phyloP scores from a whole-genome alignment of 176 grass and related monocot genomes.

The Zea mays region Zm-B73-REFERENCE-NAM-5.0 NC_050098.1:179174501-179175000 shows the following conservation, averaged over 20 bases:
- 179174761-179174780: background rate
- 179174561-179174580: background rate
- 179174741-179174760: background rate
- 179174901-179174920: conserved; percentile 30
- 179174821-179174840: background rate
- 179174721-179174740: conserved; percentile 23
- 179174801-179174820: background rate
- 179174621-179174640: conserved; percentile 5
- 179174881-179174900: background rate
- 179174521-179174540: conserved; percentile 4
- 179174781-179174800: background rate
- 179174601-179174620: background rate
- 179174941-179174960: conserved; percentile 23
- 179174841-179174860: background rate
- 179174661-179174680: conserved; percentile 8
- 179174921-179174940: conserved; percentile 20
- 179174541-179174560: background rate
- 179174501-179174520: background rate
- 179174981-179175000: conserved; percentile 5
- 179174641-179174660: background rate
- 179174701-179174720: background rate
- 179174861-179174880: background rate
- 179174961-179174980: conserved; percentile 30
- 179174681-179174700: background rate
- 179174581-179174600: background rate